These are phyloP conservation scores for Mortierella hygrophila DNA, from an alignment of 192 early-diverging fungal genomes.

Conservation along the genomic window DNA sequence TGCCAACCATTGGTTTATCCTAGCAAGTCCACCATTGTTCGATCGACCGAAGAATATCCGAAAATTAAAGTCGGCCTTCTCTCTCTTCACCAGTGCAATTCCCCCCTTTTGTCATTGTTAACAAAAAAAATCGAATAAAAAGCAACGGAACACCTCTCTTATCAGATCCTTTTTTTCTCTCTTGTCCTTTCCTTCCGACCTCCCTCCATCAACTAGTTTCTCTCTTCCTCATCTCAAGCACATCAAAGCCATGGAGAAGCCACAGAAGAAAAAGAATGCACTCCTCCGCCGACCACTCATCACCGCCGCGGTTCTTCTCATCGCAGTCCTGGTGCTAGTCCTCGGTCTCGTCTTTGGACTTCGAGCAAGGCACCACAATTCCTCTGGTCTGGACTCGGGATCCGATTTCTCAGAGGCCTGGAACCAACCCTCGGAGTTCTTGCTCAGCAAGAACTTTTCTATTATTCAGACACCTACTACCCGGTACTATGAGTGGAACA, in stretches of 20 bases:
- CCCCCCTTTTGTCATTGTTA: neutral
- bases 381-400: neutral
- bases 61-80: too few relatives aligned
- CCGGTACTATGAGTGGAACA: constrained; percentile 39
- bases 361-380: constrained; percentile 1
- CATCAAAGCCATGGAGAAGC: neutral
- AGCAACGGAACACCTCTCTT: neutral
- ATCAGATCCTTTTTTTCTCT: constrained; percentile 21
- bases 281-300: neutral
- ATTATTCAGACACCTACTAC: constrained; percentile 26
- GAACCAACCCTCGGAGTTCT: constrained; percentile 41
- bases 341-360: constrained; percentile 27
- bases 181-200: neutral
- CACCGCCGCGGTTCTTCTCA: neutral
- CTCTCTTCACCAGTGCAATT: neutral
- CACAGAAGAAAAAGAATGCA: constrained; percentile 9
- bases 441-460: constrained; percentile 37
- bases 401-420: constrained; percentile 13
- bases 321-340: constrained; percentile 15
- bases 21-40: too few relatives aligned
- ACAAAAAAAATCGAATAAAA: neutral
- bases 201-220: too few relatives aligned
- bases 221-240: neutral
- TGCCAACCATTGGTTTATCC: too few relatives aligned
- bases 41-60: too few relatives aligned